Evolutionary conservation across 148 eudicot genomes (phyloP).

Genomic region (Rheum nobile): DNA sequence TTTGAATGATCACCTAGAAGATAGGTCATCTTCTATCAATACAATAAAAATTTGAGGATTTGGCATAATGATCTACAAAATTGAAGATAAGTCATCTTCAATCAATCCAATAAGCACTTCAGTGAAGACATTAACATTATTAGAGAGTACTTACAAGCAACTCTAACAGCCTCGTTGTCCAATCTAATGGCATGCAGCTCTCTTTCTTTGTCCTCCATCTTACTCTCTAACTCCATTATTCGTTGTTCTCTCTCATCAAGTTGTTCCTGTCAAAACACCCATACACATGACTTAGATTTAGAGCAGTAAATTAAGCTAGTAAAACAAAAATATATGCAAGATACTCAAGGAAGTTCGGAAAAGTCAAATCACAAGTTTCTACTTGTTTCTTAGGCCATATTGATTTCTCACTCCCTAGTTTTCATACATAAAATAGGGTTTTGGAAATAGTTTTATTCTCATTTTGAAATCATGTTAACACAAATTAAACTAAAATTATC

Average conservation of each 20-base stretch:
- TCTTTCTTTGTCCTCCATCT: conserved; percentile 72
- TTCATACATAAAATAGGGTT: neutral
- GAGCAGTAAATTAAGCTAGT: neutral
- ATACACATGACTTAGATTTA: neutral
- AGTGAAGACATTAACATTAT: too few relatives aligned
- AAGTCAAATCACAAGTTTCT: neutral
- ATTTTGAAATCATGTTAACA: neutral
- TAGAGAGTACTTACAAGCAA: too few relatives aligned
- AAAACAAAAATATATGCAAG: neutral
- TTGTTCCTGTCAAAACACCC: conserved; percentile 54
- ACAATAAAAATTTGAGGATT: too few relatives aligned
- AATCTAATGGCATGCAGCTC: conserved; percentile 80
- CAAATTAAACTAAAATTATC: neutral
- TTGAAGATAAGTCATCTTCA: too few relatives aligned
- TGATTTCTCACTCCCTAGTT: neutral
- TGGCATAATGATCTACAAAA: too few relatives aligned
- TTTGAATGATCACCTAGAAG: too few relatives aligned
- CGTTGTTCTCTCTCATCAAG: conserved; percentile 59
- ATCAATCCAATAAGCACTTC: too few relatives aligned
- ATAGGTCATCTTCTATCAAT: too few relatives aligned
- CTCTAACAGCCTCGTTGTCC: too few relatives aligned
- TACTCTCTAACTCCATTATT: conserved; percentile 61
- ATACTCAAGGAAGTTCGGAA: neutral
- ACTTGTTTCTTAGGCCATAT: neutral
- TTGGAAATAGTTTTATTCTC: neutral